Percentiles rank a stretch among this genome's conserved stretches.
These are phyloP conservation scores for Schizothecium vesticola DNA, from an alignment of 495 filamentous ascomycete genomes.

Conservation along the genomic window DNA sequence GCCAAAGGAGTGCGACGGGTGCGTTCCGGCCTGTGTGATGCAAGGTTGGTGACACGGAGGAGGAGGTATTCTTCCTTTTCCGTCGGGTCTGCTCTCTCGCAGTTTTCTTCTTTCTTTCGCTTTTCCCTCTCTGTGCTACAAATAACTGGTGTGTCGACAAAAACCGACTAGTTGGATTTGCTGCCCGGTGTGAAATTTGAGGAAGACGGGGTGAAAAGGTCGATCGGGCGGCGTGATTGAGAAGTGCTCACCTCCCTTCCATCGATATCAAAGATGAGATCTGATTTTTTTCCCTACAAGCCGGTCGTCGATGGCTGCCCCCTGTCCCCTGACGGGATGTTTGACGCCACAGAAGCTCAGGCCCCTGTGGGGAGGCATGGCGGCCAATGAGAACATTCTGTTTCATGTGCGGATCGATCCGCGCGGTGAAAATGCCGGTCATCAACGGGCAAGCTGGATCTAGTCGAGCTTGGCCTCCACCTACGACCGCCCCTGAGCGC, in stretches of 20 bases:
- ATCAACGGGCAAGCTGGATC: neutral
- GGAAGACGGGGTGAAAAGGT: neutral
- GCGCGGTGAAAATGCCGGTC: constrained; percentile 1
- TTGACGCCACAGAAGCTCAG: constrained; percentile 8
- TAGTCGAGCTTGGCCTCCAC: neutral
- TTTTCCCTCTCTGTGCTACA: constrained; percentile 9
- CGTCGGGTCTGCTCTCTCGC: neutral
- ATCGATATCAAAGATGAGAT: neutral
- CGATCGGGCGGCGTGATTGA: neutral
- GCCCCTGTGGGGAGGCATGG: neutral
- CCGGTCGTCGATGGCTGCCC: neutral
- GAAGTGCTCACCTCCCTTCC: neutral
- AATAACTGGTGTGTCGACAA: constrained; percentile 2
- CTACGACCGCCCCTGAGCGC: neutral
- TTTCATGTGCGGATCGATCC: constrained; percentile 7
- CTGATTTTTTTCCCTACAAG: constrained; percentile 1
- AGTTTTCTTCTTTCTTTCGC: neutral
- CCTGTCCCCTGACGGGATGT: neutral
- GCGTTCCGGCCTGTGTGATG: constrained; percentile 3
- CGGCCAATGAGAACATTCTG: constrained; percentile 1
- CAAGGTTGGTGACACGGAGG: constrained; percentile 5
- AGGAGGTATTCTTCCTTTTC: constrained; percentile 1
- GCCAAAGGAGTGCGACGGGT: constrained; percentile 1
- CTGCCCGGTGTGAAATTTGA: too few species aligned
- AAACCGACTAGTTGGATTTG: neutral